Evolutionary conservation across 192 early-diverging fungal species (phyloP).

Genomic region (Coemansia sp.): DNA sequence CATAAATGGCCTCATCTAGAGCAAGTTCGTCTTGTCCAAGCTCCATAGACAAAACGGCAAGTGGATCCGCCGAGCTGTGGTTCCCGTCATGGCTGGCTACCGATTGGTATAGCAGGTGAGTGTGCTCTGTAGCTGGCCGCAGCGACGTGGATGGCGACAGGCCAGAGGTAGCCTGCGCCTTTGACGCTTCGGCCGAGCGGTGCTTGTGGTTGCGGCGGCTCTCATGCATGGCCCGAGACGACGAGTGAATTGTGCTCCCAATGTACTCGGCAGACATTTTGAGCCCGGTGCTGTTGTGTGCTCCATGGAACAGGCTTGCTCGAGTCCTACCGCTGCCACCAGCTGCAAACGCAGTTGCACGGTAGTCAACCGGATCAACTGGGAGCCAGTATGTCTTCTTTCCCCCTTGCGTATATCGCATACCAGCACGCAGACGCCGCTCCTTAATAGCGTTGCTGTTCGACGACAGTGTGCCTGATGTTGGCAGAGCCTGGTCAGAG

Average conservation of each 20-base stretch:
- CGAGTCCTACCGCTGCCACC: slow-evolving; percentile 36
- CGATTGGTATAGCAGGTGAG: slow-evolving; percentile 13
- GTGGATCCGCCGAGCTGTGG: neutral
- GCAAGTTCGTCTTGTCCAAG: slow-evolving; percentile 13
- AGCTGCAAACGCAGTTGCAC: slow-evolving; percentile 41
- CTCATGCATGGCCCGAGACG: slow-evolving; percentile 37
- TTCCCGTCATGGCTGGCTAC: neutral
- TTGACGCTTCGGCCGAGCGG: slow-evolving; percentile 2
- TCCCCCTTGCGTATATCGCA: slow-evolving; percentile 57
- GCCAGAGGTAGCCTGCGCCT: slow-evolving; percentile 2
- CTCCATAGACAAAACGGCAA: slow-evolving; percentile 47
- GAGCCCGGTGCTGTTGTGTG: slow-evolving; percentile 10
- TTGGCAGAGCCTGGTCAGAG: neutral
- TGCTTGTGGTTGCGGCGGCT: slow-evolving; percentile 31
- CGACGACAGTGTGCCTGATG: neutral
- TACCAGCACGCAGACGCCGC: slow-evolving; percentile 53
- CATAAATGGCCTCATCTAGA: slow-evolving; percentile 37
- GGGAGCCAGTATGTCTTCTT: slow-evolving; percentile 58
- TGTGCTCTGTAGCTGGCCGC: slow-evolving; percentile 31
- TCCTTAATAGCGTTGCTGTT: slow-evolving; percentile 41
- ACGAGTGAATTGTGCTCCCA: slow-evolving; percentile 43
- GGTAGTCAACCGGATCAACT: slow-evolving; percentile 47
- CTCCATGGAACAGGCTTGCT: slow-evolving; percentile 25
- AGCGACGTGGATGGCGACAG: neutral
- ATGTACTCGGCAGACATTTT: slow-evolving; percentile 26